Evolutionary conservation across 805 yeast genomes (phyloP).

Genomic region (Jamesozyma jinghongensis): DNA sequence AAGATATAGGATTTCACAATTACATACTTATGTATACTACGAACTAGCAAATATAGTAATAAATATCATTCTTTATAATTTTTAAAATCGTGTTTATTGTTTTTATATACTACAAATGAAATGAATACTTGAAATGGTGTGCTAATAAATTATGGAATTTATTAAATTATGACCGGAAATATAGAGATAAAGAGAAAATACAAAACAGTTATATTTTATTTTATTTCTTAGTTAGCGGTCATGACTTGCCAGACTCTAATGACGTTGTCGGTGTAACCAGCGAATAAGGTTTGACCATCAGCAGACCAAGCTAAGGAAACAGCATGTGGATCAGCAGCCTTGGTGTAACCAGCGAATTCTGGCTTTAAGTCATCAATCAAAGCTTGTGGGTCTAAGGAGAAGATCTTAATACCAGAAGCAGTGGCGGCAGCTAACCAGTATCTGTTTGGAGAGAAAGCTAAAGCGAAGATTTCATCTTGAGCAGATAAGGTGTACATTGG

Average conservation of each 20-base stretch:
- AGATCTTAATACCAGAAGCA: conserved; percentile 93
- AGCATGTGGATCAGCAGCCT: conserved; percentile 96
- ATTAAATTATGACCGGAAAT: conserved; percentile 4
- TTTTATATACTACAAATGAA: conserved; percentile 1
- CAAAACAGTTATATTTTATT: neutral
- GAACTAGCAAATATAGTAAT: no score
- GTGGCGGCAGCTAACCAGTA: conserved; percentile 99
- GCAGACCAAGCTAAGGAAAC: conserved; percentile 99
- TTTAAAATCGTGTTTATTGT: neutral
- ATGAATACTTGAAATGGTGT: neutral
- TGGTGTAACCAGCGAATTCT: conserved; percentile 80
- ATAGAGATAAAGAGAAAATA: conserved; percentile 5
- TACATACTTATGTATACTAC: no score
- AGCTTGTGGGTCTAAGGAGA: conserved; percentile 90
- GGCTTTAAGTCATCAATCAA: conserved; percentile 97
- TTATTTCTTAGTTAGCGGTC: conserved; percentile 44
- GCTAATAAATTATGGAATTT: neutral
- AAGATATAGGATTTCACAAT: no score
- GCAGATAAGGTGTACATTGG: conserved; percentile 90
- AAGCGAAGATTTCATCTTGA: conserved; percentile 94
- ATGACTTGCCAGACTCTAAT: conserved; percentile 99
- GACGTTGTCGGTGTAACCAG: conserved; percentile 99
- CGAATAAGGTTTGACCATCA: conserved; percentile 98
- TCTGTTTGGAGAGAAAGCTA: conserved; percentile 99
- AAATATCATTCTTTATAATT: no score